These are phyloP conservation scores for Moesziomyces sp. DNA, from an alignment of 1,284 basidiomycete species.

Conservation along the genomic window DNA sequence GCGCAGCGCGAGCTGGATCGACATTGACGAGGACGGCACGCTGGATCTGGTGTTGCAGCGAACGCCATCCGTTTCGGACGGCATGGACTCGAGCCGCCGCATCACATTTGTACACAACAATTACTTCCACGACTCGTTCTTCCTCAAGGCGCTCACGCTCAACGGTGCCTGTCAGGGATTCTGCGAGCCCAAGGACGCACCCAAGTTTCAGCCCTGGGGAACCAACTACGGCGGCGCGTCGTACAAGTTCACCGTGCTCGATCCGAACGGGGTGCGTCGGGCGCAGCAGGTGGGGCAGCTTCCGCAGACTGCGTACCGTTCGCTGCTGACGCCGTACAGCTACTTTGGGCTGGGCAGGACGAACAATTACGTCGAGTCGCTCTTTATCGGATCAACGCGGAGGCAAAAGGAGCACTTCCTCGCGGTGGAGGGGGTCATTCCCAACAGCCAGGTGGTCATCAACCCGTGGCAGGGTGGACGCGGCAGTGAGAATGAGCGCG, in stretches of 20 bases:
- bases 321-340: conserved; percentile 88
- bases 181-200: conserved; percentile 70
- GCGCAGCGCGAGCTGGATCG: conserved; percentile 81
- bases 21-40: conserved; percentile 96
- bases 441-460: conserved; percentile 96
- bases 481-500: conserved; percentile 15
- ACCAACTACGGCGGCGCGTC: conserved; percentile 93
- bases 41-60: conserved; percentile 91
- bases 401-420: conserved; percentile 79
- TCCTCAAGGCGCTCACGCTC: conserved; percentile 90
- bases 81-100: conserved; percentile 43
- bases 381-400: conserved; percentile 65
- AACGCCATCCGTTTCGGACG: conserved; percentile 17
- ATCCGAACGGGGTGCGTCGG: conserved; percentile 87
- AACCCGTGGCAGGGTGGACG: conserved; percentile 75
- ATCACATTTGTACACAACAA: conserved; percentile 94
- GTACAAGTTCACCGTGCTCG: conserved; percentile 96
- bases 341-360: conserved; percentile 97
- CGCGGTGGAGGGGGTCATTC: conserved; percentile 94
- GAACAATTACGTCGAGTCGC: conserved; percentile 96
- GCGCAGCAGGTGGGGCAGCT: conserved; percentile 94
- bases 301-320: conserved; percentile 88
- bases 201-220: conserved; percentile 77
- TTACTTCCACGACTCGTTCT: conserved; percentile 98
- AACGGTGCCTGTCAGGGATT: conserved; percentile 90